These are phyloP conservation scores for Fusarium hainanense DNA, from an alignment of 2,329 filamentous ascomycete genomes.

Conservation along the genomic window DNA sequence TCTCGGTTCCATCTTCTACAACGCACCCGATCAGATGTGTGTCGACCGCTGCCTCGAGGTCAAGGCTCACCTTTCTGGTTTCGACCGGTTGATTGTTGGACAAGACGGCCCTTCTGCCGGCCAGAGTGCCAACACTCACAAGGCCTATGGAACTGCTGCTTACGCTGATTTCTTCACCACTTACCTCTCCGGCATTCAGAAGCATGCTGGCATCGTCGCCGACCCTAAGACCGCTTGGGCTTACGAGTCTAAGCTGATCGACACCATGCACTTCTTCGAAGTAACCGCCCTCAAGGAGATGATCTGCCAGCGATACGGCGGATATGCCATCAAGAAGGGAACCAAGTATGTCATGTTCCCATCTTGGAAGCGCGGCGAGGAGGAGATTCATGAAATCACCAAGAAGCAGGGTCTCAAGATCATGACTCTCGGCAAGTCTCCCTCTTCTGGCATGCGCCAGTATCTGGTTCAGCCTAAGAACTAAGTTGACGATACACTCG, in stretches of 20 bases:
- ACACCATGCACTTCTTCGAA: conserved; percentile 35
- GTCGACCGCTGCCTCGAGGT: conserved; percentile 29
- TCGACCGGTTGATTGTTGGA: conserved; percentile 25
- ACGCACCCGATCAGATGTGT: conserved; percentile 30
- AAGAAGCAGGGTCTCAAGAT: conserved; percentile 20
- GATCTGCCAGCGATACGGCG: conserved; percentile 16
- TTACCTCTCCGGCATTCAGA: conserved; percentile 20
- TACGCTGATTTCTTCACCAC: conserved; percentile 27
- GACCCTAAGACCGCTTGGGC: conserved; percentile 13
- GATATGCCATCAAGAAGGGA: background rate
- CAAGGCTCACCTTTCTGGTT: background rate
- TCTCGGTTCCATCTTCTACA: conserved; percentile 35
- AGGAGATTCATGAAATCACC: conserved; percentile 23
- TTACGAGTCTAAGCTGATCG: conserved; percentile 10
- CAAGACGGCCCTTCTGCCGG: conserved; percentile 28
- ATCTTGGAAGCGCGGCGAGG: conserved; percentile 40
- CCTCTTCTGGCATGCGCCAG: conserved; percentile 36
- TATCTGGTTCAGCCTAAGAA: conserved; percentile 16
- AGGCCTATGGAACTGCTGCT: conserved; percentile 25
- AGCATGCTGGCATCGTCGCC: conserved; percentile 10
- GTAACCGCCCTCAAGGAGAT: conserved; percentile 23
- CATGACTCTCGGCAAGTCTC: conserved; percentile 33
- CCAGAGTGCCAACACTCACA: background rate
- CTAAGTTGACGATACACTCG: background rate
- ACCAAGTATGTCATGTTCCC: conserved; percentile 36